phyloP scores from a whole-genome alignment of 352 stramenopile genomes.

The Globisporangium parvum region DNA sequence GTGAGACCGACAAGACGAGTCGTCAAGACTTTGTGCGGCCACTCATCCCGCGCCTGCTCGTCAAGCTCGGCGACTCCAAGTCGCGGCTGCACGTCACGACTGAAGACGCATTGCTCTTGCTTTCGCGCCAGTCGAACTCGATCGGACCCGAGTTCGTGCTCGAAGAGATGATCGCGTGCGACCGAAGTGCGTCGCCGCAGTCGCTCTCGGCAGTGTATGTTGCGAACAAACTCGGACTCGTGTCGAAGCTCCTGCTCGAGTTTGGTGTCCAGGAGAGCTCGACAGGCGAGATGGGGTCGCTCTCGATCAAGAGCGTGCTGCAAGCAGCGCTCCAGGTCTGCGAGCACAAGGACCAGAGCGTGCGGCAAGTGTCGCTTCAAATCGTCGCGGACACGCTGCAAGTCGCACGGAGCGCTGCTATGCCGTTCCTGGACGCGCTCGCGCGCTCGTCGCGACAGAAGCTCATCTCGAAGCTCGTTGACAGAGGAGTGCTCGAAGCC shows the following conservation, averaged over 20 bases:
- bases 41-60: constrained; percentile 60
- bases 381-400: constrained; percentile 68
- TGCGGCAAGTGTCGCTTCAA: constrained; percentile 54
- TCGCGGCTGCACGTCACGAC: constrained; percentile 57
- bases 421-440: constrained; percentile 66
- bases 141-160: constrained; percentile 68
- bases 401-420: constrained; percentile 43
- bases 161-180: constrained; percentile 62
- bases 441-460: constrained; percentile 65
- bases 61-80: constrained; percentile 76
- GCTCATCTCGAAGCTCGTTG: constrained; percentile 75
- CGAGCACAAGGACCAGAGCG: constrained; percentile 69
- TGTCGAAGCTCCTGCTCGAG: constrained; percentile 74
- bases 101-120: constrained; percentile 65
- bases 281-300: constrained; percentile 19
- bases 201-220: constrained; percentile 54
- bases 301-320: constrained; percentile 64
- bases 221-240: constrained; percentile 61
- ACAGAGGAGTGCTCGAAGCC: constrained; percentile 58
- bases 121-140: constrained; percentile 51
- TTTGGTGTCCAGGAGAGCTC: constrained; percentile 62
- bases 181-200: constrained; percentile 47
- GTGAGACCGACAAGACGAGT: neutral
- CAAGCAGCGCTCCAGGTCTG: constrained; percentile 61
- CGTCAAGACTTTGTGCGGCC: constrained; percentile 58